Conservation (phyloP, 1,284 basidiomycete genomes). For the Puccinia polysora region DNA sequence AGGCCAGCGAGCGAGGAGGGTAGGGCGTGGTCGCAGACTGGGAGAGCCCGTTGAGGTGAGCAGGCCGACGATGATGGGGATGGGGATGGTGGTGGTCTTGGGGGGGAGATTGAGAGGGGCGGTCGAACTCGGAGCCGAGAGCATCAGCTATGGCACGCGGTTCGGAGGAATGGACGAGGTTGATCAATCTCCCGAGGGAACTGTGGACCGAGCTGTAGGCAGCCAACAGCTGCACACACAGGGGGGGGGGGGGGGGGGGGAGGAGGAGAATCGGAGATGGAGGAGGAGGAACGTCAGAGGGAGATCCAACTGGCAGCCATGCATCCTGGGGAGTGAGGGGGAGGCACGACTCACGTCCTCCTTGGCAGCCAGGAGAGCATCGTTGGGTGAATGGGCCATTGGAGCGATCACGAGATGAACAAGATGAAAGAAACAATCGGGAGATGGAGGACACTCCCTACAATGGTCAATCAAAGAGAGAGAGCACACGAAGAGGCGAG, state of each 20-base stretch:
- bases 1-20: too few relatives aligned
- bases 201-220: slow-evolving; percentile 17
- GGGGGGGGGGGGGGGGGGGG: too few relatives aligned
- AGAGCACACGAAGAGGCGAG: too few relatives aligned
- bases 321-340: not conserved
- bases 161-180: slow-evolving; percentile 17
- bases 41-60: not conserved
- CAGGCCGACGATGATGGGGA: not conserved
- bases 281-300: not conserved
- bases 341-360: not conserved
- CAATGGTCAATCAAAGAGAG: too few relatives aligned
- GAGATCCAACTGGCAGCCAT: not conserved
- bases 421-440: not conserved
- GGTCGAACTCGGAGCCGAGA: slow-evolving; percentile 17
- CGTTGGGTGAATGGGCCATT: slow-evolving; percentile 5
- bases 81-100: not conserved
- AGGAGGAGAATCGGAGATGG: not conserved
- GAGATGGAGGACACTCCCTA: not conserved
- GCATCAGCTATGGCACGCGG: slow-evolving; percentile 22
- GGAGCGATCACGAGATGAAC: not conserved
- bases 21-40: not conserved
- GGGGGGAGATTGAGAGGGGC: not conserved
- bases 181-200: slow-evolving; percentile 27
- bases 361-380: slow-evolving; percentile 15
- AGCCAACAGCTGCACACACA: slow-evolving; percentile 10